These are phyloP conservation scores for Saksenaea oblongispora DNA, from an alignment of 371 early-diverging fungal genomes.

Conservation along the genomic window DNA sequence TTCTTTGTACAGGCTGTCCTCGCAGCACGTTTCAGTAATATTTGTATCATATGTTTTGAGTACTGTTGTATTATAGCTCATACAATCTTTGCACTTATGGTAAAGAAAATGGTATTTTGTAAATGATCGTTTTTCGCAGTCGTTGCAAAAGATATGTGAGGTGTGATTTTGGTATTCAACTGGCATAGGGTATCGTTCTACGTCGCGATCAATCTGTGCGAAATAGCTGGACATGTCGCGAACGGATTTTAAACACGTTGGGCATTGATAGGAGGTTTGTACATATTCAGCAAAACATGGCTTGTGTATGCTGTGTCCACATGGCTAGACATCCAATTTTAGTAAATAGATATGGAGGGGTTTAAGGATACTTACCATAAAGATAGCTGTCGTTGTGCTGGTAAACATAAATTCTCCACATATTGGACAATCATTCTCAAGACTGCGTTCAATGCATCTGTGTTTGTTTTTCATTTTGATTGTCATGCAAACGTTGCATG, in stretches of 20 bases:
- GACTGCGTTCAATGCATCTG: constrained; percentile 89
- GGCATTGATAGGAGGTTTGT: constrained; percentile 92
- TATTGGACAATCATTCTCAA: constrained; percentile 95
- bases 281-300: constrained; percentile 83
- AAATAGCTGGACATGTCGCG: constrained; percentile 86
- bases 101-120: constrained; percentile 92
- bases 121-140: constrained; percentile 84
- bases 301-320: constrained; percentile 95
- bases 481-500: constrained; percentile 92
- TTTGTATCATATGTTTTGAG: constrained; percentile 50
- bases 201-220: constrained; percentile 75
- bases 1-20: background rate
- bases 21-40: background rate
- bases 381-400: constrained; percentile 74
- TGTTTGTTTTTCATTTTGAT: constrained; percentile 75
- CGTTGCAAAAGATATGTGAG: constrained; percentile 89
- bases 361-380: constrained; percentile 76
- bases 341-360: background rate
- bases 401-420: constrained; percentile 97
- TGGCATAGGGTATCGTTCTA: constrained; percentile 87
- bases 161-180: constrained; percentile 75
- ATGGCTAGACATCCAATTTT: constrained; percentile 55
- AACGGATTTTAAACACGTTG: constrained; percentile 92
- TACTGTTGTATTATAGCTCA: constrained; percentile 94
- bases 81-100: constrained; percentile 89